A percentile compares a stretch with the other conserved stretches of the same genome.
Conservation (phyloP, 2,329 filamentous ascomycete genomes). For the Aspergillus sp. region DNA sequence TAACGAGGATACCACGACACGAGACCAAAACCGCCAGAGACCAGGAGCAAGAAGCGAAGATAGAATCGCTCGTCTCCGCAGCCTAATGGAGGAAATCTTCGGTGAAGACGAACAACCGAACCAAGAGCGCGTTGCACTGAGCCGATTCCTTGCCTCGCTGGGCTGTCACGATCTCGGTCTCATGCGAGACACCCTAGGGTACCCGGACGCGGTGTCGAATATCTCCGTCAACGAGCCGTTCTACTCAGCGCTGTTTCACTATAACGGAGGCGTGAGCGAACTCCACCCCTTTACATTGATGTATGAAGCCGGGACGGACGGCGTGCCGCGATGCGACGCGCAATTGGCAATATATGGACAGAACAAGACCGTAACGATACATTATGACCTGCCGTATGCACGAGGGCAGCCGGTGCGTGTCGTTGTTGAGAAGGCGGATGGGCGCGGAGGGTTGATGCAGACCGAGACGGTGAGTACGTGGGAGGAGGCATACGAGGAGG, state of each 20-base stretch:
- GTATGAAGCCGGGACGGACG: slow-evolving; percentile 59
- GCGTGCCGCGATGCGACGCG: slow-evolving; percentile 47
- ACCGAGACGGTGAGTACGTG: slow-evolving; percentile 33
- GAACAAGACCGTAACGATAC: slow-evolving; percentile 55
- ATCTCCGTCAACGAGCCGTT: slow-evolving; percentile 46
- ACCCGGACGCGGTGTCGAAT: slow-evolving; percentile 48
- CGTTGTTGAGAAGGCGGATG: slow-evolving; percentile 33
- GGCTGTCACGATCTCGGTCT: slow-evolving; percentile 56
- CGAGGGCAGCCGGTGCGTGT: slow-evolving; percentile 56
- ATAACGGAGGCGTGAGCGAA: slow-evolving; percentile 19
- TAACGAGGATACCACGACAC: neutral
- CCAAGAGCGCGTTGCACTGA: slow-evolving; percentile 31
- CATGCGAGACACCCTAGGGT: slow-evolving; percentile 56
- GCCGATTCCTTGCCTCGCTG: slow-evolving; percentile 48
- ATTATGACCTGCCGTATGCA: slow-evolving; percentile 60
- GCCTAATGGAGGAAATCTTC: slow-evolving; percentile 29
- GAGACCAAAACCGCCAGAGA: slow-evolving; percentile 2
- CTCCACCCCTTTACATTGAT: slow-evolving; percentile 49
- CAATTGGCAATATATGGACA: slow-evolving; percentile 50
- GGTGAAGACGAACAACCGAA: slow-evolving; percentile 27
- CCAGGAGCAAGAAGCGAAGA: neutral
- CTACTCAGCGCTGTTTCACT: slow-evolving; percentile 40
- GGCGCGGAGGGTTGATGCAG: slow-evolving; percentile 25
- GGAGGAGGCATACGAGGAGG: slow-evolving; percentile 38
- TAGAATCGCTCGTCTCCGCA: slow-evolving; percentile 11